Conservation (phyloP, 805 yeast species). For the Candida manassasensis region DNA sequence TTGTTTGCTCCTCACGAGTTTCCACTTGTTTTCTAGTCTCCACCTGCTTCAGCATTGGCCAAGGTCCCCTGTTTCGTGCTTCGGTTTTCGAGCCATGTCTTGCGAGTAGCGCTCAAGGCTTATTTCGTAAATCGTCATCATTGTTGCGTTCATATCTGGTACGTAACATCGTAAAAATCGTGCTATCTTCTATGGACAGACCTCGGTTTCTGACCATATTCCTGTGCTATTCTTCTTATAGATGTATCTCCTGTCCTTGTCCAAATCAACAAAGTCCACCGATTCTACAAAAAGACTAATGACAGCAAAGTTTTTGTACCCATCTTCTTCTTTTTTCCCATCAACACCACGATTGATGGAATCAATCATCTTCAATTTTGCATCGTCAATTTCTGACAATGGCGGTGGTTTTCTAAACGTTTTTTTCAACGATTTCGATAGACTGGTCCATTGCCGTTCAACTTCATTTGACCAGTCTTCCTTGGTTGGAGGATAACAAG, state of each 20-base stretch:
- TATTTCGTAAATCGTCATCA: too few species aligned
- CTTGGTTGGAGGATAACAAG: constrained; percentile 42
- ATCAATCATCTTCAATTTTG: constrained; percentile 56
- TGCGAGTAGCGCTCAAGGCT: too few species aligned
- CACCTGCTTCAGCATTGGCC: too few species aligned
- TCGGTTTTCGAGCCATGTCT: too few species aligned
- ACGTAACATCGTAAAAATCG: too few species aligned
- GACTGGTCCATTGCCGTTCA: constrained; percentile 53
- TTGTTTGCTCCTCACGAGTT: too few species aligned
- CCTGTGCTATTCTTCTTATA: constrained; percentile 52
- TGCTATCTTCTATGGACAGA: constrained; percentile 70
- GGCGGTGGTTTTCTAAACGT: constrained; percentile 74
- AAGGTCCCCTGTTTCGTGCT: too few species aligned
- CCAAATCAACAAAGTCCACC: constrained; percentile 65
- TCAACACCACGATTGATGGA: constrained; percentile 79
- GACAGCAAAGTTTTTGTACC: constrained; percentile 62
- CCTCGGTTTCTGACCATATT: constrained; percentile 73
- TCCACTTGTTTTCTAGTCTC: too few species aligned
- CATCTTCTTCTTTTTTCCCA: constrained; percentile 62
- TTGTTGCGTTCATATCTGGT: too few species aligned
- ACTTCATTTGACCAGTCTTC: constrained; percentile 70
- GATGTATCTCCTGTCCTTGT: constrained; percentile 50
- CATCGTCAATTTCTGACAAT: constrained; percentile 51
- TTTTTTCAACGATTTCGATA: constrained; percentile 57
- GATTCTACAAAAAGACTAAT: constrained; percentile 64